phyloP scores from a whole-genome alignment of 139 green algal genomes.

The Chlorella sp. region DNA sequence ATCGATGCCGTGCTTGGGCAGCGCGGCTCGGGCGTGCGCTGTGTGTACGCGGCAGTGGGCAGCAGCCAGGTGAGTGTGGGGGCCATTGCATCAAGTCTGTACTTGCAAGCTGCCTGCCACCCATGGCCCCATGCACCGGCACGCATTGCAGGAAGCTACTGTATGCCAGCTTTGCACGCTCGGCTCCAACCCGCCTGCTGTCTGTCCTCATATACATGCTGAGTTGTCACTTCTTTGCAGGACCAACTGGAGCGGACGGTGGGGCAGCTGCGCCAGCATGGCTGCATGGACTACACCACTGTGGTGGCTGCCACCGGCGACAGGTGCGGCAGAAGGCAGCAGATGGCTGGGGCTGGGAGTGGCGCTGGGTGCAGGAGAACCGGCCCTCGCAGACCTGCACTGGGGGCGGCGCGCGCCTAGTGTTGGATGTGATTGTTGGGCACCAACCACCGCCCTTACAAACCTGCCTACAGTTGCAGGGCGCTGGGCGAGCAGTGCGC shows the following conservation, averaged over 20 bases:
- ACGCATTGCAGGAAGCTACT: too few species aligned
- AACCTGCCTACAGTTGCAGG: not conserved
- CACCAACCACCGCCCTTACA: not conserved
- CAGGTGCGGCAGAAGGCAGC: not conserved
- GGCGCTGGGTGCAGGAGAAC: too few species aligned
- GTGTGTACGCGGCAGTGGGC: conserved; percentile 62
- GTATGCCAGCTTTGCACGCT: too few species aligned
- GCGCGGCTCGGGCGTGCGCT: conserved; percentile 48
- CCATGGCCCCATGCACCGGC: too few species aligned
- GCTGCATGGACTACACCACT: conserved; percentile 65
- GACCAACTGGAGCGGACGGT: conserved; percentile 46
- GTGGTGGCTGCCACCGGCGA: conserved; percentile 61
- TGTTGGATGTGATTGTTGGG: not conserved
- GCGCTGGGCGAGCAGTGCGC: too few species aligned
- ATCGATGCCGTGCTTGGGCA: conserved; percentile 74
- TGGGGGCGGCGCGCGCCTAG: not conserved
- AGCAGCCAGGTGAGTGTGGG: conserved; percentile 3
- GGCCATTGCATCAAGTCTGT: too few species aligned
- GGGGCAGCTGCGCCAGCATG: conserved; percentile 46
- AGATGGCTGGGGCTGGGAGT: too few species aligned
- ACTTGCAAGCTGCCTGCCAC: too few species aligned
- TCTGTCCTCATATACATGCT: too few species aligned
- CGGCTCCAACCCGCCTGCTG: too few species aligned
- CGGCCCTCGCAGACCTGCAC: too few species aligned
- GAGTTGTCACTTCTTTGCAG: too few species aligned